phyloP scores from a whole-genome alignment of 2,329 filamentous ascomycete species.

The Aspergillus tamarii region DNA sequence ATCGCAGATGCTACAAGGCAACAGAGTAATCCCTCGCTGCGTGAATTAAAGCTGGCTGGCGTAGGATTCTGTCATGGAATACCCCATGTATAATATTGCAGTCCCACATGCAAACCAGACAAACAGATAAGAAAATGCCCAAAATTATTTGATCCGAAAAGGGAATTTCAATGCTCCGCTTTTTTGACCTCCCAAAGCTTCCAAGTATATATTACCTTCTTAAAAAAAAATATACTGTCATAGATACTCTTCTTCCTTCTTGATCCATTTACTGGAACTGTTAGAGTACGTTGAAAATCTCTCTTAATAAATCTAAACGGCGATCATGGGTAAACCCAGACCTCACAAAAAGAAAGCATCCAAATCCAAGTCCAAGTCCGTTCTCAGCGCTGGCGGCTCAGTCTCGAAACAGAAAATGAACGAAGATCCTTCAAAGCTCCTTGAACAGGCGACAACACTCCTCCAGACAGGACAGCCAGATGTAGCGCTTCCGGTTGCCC shows the following conservation, averaged over 20 bases:
- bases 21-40: background rate
- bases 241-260: background rate
- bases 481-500: slow-evolving; percentile 58
- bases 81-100: slow-evolving; percentile 25
- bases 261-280: background rate
- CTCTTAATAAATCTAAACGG: slow-evolving; percentile 5
- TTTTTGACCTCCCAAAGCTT: slow-evolving; percentile 10
- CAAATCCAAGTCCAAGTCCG: slow-evolving; percentile 47
- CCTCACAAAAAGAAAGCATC: slow-evolving; percentile 50
- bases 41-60: slow-evolving; percentile 8
- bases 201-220: background rate
- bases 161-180: slow-evolving; percentile 20
- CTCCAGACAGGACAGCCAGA: slow-evolving; percentile 63
- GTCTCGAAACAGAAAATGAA: slow-evolving; percentile 48
- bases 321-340: slow-evolving; percentile 57
- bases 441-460: slow-evolving; percentile 59
- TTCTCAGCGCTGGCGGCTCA: slow-evolving; percentile 45
- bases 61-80: slow-evolving; percentile 18
- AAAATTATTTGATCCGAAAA: slow-evolving; percentile 32
- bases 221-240: background rate
- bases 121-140: slow-evolving; percentile 40
- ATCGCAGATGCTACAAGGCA: background rate
- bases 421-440: slow-evolving; percentile 58
- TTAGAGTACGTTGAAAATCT: slow-evolving; percentile 15
- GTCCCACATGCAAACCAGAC: slow-evolving; percentile 46